These are phyloP conservation scores for Taxillus chinensis DNA, from an alignment of 164 flowering plant species.

Conservation along the genomic window DNA sequence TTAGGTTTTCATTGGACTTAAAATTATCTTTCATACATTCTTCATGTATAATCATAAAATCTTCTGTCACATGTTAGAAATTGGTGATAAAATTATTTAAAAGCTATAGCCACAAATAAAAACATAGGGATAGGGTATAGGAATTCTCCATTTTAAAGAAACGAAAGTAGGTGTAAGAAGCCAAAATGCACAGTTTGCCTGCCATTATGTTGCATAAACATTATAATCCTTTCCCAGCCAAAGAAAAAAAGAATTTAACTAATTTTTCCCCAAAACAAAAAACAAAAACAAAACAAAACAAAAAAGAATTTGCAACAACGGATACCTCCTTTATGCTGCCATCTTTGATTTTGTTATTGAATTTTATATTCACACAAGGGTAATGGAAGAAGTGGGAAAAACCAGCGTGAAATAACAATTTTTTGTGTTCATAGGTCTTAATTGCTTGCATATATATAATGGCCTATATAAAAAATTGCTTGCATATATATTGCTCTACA, in stretches of 20 bases:
- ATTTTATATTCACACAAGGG: background rate
- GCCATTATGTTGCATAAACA: too few species aligned
- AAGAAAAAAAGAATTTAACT: too few species aligned
- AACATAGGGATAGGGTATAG: background rate
- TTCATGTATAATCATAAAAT: slow-evolving; percentile 8
- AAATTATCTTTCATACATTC: slow-evolving; percentile 10
- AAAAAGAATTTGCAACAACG: background rate
- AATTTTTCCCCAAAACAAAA: too few species aligned
- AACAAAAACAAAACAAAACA: background rate
- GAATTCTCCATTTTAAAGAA: background rate
- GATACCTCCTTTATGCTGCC: slow-evolving; percentile 12
- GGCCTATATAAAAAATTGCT: too few species aligned
- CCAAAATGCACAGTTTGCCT: background rate
- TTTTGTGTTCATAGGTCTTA: too few species aligned
- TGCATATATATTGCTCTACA: too few species aligned
- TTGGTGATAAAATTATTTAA: background rate
- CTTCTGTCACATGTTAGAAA: slow-evolving; percentile 7
- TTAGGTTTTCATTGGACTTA: slow-evolving; percentile 6
- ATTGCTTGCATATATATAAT: too few species aligned
- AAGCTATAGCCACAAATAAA: too few species aligned
- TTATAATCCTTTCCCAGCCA: too few species aligned
- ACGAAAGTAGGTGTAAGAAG: background rate
- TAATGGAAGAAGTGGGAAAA: too few species aligned
- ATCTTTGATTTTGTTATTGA: slow-evolving; percentile 7
- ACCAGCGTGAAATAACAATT: too few species aligned